Conservation (phyloP, 805 yeast genomes). For the Tanozyma kutaoensis region DNA sequence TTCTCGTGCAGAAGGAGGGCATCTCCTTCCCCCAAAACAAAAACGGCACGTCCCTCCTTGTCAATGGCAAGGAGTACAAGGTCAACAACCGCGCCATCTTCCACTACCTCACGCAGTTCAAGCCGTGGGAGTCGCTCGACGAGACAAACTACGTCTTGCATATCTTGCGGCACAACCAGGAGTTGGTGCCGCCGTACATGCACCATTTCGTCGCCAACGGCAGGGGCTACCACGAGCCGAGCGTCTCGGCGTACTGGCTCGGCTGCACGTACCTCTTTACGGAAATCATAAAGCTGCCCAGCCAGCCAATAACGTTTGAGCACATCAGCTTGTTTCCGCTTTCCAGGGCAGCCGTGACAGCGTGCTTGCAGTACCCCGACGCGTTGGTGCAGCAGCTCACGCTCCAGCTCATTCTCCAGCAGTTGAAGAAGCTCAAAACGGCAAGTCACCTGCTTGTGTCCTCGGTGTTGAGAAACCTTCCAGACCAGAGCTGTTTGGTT, state of each 20-base stretch:
- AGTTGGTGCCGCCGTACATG: conserved; percentile 61
- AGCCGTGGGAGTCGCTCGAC: conserved; percentile 67
- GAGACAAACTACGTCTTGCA: conserved; percentile 44
- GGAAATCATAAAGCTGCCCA: conserved; percentile 38
- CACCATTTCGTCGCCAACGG: conserved; percentile 38
- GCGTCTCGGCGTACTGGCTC: conserved; percentile 70
- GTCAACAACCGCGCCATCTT: conserved; percentile 58
- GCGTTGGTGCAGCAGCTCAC: conserved; percentile 49
- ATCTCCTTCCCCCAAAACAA: conserved; percentile 32
- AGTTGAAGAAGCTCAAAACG: conserved; percentile 30
- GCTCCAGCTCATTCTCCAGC: conserved; percentile 47
- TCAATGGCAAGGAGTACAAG: conserved; percentile 40
- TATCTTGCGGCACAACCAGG: conserved; percentile 45
- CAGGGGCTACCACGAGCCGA: conserved; percentile 69
- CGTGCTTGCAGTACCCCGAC: conserved; percentile 34
- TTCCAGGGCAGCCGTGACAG: conserved; percentile 41
- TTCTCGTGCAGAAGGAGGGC: conserved; percentile 34
- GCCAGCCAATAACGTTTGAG: conserved; percentile 40
- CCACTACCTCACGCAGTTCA: conserved; percentile 47
- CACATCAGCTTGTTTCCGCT: conserved; percentile 53
- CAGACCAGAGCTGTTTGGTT: conserved; percentile 23
- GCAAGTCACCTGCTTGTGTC: no score
- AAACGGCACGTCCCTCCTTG: conserved; percentile 30
- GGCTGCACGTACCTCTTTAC: conserved; percentile 54
- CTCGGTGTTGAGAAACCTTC: conserved; percentile 14